A percentile compares a stretch with the other conserved stretches of the same genome.
Evolutionary conservation across 257 asterid genomes (phyloP).

Genomic region (Paulownia fortunei): DNA sequence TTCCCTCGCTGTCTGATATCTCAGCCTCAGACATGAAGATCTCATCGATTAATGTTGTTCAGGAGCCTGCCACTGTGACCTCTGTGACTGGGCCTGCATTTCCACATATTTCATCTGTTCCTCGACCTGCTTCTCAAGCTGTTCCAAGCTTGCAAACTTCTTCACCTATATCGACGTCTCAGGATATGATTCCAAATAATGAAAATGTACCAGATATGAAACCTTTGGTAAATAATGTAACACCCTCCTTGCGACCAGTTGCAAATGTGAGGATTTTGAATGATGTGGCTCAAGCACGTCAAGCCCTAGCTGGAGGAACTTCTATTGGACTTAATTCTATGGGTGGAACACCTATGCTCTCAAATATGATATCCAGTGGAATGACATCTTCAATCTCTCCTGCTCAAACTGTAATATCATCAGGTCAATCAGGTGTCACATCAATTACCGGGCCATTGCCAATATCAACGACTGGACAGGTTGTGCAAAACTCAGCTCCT

Average conservation of each 20-base stretch:
- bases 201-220: constrained; percentile 79
- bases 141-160: constrained; percentile 76
- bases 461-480: constrained; percentile 56
- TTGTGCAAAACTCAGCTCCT: constrained; percentile 65
- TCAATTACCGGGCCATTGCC: constrained; percentile 64
- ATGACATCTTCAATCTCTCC: constrained; percentile 77
- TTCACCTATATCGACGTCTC: constrained; percentile 82
- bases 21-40: constrained; percentile 6
- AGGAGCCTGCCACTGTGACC: constrained; percentile 84
- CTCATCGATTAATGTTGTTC: constrained; percentile 22
- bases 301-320: constrained; percentile 77
- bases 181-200: constrained; percentile 52
- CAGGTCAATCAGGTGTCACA: constrained; percentile 67
- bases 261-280: constrained; percentile 85
- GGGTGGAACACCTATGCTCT: constrained; percentile 84
- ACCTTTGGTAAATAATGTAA: constrained; percentile 57
- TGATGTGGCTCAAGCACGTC: constrained; percentile 81
- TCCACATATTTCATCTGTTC: constrained; percentile 64
- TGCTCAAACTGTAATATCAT: constrained; percentile 67
- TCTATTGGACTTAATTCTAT: constrained; percentile 72
- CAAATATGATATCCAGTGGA: constrained; percentile 91
- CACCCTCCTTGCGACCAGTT: constrained; percentile 71
- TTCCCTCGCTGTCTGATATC: not conserved
- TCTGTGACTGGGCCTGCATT: constrained; percentile 71
- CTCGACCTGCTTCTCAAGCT: constrained; percentile 78